Evolutionary conservation across 108 stramenopile species (phyloP).

Genomic region (Nitzschia inconspicua): DNA sequence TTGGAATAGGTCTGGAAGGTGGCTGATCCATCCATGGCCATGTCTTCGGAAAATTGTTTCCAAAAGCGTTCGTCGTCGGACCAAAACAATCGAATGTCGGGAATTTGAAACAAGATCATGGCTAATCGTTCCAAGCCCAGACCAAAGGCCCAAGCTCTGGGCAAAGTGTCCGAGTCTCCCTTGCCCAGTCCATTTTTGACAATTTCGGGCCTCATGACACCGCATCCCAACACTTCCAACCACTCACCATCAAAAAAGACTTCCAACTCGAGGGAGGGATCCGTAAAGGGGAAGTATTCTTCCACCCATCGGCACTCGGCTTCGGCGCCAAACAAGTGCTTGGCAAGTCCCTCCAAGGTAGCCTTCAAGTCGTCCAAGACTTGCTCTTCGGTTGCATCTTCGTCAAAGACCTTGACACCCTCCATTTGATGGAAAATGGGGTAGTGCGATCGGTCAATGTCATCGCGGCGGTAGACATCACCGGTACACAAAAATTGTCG

Average conservation of each 20-base stretch:
- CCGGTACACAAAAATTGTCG: conserved; percentile 86
- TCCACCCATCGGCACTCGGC: conserved; percentile 65
- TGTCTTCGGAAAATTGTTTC: conserved; percentile 75
- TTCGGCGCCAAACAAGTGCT: conserved; percentile 76
- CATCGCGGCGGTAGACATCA: conserved; percentile 98
- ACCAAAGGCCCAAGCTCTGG: conserved; percentile 93
- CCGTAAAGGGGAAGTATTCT: conserved; percentile 97
- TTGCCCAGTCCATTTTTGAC: conserved; percentile 28
- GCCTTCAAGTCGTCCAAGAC: conserved; percentile 59
- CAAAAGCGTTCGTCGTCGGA: conserved; percentile 86
- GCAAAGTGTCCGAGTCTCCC: conserved; percentile 1
- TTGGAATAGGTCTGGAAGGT: conserved; percentile 92
- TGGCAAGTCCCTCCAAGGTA: conserved; percentile 77
- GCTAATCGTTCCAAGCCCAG: conserved; percentile 94
- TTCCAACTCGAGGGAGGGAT: conserved; percentile 92
- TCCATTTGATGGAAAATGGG: conserved; percentile 99
- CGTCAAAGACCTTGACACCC: conserved; percentile 83
- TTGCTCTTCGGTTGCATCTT: conserved; percentile 27
- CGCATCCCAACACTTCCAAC: conserved; percentile 97
- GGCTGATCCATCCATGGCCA: conserved; percentile 66
- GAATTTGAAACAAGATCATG: conserved; percentile 95
- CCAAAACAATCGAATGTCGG: conserved; percentile 99
- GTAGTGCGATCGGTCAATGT: conserved; percentile 96
- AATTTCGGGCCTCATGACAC: conserved; percentile 86
- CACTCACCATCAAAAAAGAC: conserved; percentile 90